Evolutionary conservation across 2,329 filamentous ascomycete genomes (phyloP), one percentile per base, ranked within the genome.

Genomic region (Microdochium paspali): DNA sequence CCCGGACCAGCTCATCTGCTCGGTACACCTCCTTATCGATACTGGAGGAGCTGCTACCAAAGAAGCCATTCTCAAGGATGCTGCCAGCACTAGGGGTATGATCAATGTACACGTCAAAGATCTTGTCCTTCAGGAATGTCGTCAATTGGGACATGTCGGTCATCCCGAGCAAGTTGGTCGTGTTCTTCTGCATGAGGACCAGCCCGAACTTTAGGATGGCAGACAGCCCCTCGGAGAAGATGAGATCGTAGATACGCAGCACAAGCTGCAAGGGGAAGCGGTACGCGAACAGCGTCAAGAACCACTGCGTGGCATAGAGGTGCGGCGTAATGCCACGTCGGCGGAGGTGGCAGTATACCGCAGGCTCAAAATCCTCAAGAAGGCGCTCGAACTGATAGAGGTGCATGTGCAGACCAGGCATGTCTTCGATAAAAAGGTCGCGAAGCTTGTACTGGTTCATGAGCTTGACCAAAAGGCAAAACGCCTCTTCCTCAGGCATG

Each of bases 31-130:
- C 93, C 66, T 95, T 96, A 62, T 98, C 93, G 12, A 89, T 78
- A 54, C 82, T 87, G n/a, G 84, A 83, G 28, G 87, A 90, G 23
- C 89, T 91, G 62, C 85, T 91, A 50, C 93, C 93, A 60, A 98
- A 98, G 73, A 98, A 98, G 13, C 93, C 93, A 40, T 90, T 95
- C 65, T 98, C 93, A 1, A 97, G 79, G 44, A 98, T 85, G 15
- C 90, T 95, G 45, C 84, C 90, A n/a, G 90, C 84, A 2, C 90
- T 95, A 0, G 93, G 93, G 7, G 90, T 80, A 57, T 90, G 87
- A 66, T 98, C 93, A 53, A 98, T 96, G 65, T 98, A 98, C 32
- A 90, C 90, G 60, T 98, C 93, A 54, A 98, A 98, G 0, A 98
- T 61, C 55, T 86, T 87, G 65, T 98, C 93, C 63, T 96, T 95